phyloP scores from a whole-genome alignment of 164 flowering plant species.

The Berberis thunbergii region DNA sequence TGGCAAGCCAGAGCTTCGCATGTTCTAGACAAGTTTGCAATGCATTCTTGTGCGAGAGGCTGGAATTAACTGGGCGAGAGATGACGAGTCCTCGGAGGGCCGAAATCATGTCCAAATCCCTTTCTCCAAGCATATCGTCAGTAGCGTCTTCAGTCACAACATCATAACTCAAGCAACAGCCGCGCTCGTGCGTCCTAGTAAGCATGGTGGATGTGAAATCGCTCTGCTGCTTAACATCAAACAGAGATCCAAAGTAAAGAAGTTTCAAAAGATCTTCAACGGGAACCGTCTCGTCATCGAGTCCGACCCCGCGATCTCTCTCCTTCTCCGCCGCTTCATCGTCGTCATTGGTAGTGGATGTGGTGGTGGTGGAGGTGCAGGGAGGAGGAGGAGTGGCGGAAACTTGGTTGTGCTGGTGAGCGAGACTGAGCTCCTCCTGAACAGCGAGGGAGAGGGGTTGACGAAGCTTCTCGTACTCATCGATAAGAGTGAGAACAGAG shows the following conservation, averaged over 20 bases:
- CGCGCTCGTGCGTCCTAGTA: slow-evolving; percentile 74
- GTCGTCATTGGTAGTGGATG: no score
- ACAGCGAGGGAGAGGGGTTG: slow-evolving; percentile 62
- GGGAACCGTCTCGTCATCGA: not conserved
- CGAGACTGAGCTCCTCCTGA: slow-evolving; percentile 50
- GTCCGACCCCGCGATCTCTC: slow-evolving; percentile 4
- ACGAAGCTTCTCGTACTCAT: slow-evolving; percentile 88
- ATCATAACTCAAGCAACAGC: slow-evolving; percentile 89
- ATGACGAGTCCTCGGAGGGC: slow-evolving; percentile 45
- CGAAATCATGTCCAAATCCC: slow-evolving; percentile 77
- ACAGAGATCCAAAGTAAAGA: slow-evolving; percentile 71
- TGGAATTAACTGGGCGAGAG: slow-evolving; percentile 63
- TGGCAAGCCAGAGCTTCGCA: slow-evolving; percentile 74
- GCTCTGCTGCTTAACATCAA: slow-evolving; percentile 70
- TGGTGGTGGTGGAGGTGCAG: not conserved
- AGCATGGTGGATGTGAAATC: slow-evolving; percentile 71
- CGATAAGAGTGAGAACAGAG: slow-evolving; percentile 45
- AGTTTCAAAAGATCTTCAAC: slow-evolving; percentile 65
- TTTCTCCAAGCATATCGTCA: slow-evolving; percentile 58
- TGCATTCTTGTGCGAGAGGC: slow-evolving; percentile 75
- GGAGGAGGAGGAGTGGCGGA: not conserved
- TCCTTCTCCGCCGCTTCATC: no score
- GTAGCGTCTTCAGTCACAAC: slow-evolving; percentile 89
- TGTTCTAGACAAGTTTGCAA: slow-evolving; percentile 62
- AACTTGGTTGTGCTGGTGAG: slow-evolving; percentile 13